Evolutionary conservation across 176 grass and related monocot species (phyloP).

Genomic region (Avena sativa): DNA sequence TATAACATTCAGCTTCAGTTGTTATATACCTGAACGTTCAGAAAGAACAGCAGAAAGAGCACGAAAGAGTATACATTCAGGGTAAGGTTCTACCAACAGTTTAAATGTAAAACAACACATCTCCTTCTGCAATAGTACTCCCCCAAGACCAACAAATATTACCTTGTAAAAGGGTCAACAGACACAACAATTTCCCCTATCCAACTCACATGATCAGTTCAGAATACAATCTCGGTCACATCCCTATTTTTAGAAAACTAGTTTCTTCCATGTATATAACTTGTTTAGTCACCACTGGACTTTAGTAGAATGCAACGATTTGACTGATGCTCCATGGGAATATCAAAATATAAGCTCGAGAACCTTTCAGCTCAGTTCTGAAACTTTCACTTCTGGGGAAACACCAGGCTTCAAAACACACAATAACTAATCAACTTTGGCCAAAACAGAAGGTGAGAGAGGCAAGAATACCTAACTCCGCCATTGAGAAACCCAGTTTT

Average conservation of each 20-base stretch:
- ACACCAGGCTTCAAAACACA: background rate
- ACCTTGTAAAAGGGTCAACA: background rate
- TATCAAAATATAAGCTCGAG: background rate
- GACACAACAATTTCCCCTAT: background rate
- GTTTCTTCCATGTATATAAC: background rate
- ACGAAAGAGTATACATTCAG: background rate
- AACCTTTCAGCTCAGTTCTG: background rate
- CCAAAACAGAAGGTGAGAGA: background rate
- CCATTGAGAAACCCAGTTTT: background rate
- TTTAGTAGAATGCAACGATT: background rate
- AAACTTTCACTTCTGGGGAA: background rate
- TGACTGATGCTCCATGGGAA: background rate
- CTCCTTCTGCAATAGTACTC: background rate
- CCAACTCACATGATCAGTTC: background rate
- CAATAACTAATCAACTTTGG: background rate
- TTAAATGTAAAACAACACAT: background rate
- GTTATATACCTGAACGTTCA: background rate
- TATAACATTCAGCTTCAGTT: background rate
- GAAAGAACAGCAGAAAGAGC: background rate
- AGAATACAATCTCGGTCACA: background rate
- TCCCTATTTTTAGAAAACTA: background rate
- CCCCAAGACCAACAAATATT: background rate
- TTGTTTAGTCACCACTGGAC: background rate
- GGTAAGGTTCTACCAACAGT: background rate
- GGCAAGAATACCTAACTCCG: background rate